Conservation (phyloP, 306 rosid species). For the Cucurbita moschata region DNA sequence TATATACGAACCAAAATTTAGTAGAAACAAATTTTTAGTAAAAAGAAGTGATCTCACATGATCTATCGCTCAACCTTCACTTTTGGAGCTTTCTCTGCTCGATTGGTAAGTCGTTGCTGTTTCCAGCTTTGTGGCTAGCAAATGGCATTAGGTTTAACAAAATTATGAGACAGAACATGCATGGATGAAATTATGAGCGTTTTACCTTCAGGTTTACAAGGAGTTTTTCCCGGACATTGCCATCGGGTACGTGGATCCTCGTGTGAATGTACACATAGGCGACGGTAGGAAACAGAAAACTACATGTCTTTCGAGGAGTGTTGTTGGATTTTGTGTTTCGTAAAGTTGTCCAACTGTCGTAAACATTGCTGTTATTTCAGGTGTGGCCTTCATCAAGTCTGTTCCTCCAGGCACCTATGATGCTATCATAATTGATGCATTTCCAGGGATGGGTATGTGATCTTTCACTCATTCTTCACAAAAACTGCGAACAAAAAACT, state of each 20-base stretch:
- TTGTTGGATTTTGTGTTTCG: neutral
- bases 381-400: slow-evolving; percentile 22
- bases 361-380: neutral
- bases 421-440: slow-evolving; percentile 32
- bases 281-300: slow-evolving; percentile 21
- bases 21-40: no score
- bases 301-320: neutral
- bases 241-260: slow-evolving; percentile 46
- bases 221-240: slow-evolving; percentile 49
- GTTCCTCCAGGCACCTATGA: slow-evolving; percentile 29
- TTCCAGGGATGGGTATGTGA: slow-evolving; percentile 19
- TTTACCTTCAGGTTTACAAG: slow-evolving; percentile 35
- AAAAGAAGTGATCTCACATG: no score
- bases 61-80: no score
- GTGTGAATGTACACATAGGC: slow-evolving; percentile 30
- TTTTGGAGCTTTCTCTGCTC: no score
- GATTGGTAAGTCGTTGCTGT: no score
- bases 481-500: no score
- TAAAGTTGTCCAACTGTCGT: neutral
- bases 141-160: no score
- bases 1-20: no score
- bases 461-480: neutral
- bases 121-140: no score
- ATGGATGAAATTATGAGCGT: no score
- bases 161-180: no score